Base-by-base conservation (phyloP, 257 asterid species). In the Capsicum pubescens region DNA sequence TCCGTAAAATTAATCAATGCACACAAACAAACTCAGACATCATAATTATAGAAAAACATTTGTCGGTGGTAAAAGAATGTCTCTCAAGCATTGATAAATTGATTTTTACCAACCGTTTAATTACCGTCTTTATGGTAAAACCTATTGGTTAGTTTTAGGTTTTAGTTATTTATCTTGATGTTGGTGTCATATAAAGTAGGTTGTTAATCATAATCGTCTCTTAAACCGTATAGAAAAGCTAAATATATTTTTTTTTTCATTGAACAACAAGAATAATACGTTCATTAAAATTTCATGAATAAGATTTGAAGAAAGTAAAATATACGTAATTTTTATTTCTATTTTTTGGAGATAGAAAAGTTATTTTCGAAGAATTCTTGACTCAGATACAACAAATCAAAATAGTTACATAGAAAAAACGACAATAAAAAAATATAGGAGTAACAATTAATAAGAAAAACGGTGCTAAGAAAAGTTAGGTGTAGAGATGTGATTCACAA, bases 301-400 rank as follows among this genome's bases (percentile, higher is more conserved):
- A 7, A 6, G 7, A 5, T 44, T 6, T 44, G 48, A 44, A 44
- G 8, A 48, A 0, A 10, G 2, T 7, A 48, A 8, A 48, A 10
- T 48, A 2, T 48, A 8, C 48, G 2, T 48, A 48, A 7, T 7
- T 2, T 13, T 2, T 55, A 55, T 55, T 4, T 2, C 0, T 4
- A 1, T 1, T 0, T 13, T 7, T 0, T 12, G 2, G 15, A 55
- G n/a, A 17, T 55, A 13, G 15, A 12, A 11, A 54, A 0, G 5
- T 0, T 32, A 7, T 66, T 66, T 0, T 3, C 0, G 2, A 66
- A 66, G 2, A 2, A 32, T 6, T 1, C 1, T 32, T 2, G 11
- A 32, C 8, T 6, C 2, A 66, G 2, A 1, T 13, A 1, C 2
- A 32, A 32, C 0, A 11, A 26, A 64, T 32, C 3, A 64, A 5